Conservation (phyloP, 2,329 filamentous ascomycete species). For the Neocatenulostroma microsporum region DNA sequence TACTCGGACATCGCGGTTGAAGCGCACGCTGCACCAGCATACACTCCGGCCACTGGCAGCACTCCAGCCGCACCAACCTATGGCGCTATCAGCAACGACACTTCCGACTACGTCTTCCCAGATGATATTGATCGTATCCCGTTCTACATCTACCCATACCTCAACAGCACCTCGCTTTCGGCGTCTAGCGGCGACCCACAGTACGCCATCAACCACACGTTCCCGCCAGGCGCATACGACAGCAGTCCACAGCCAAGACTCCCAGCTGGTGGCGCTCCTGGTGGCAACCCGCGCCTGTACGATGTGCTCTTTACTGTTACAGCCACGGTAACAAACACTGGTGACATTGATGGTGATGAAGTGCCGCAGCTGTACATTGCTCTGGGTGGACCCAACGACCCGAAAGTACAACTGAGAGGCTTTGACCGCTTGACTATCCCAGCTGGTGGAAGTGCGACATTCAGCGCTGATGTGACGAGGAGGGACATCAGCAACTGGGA, state of each 20-base stretch:
- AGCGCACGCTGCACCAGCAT: constrained; percentile 44
- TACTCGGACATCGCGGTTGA: constrained; percentile 60
- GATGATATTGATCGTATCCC: constrained; percentile 45
- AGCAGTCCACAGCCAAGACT: constrained; percentile 50
- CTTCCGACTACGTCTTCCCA: constrained; percentile 63
- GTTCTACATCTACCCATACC: constrained; percentile 62
- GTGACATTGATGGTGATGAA: constrained; percentile 57
- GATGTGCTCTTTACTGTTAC: constrained; percentile 61
- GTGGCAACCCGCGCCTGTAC: constrained; percentile 57
- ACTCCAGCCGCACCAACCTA: constrained; percentile 58
- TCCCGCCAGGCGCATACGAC: constrained; percentile 51
- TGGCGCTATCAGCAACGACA: constrained; percentile 55
- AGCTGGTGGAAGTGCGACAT: constrained; percentile 59
- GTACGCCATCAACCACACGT: constrained; percentile 57
- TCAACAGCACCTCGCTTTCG: constrained; percentile 55
- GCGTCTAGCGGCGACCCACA: constrained; percentile 51
- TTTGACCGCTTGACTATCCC: constrained; percentile 71
- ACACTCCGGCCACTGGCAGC: constrained; percentile 54
- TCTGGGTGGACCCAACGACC: constrained; percentile 69
- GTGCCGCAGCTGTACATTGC: constrained; percentile 69
- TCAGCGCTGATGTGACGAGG: constrained; percentile 62
- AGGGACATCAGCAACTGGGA: constrained; percentile 89
- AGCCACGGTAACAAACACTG: constrained; percentile 65
- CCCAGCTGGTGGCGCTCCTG: constrained; percentile 52
- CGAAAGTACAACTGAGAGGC: constrained; percentile 59